Base-by-base conservation (phyloP, 805 yeast species). In the Cyberlindnera euphorbiiphila region DNA sequence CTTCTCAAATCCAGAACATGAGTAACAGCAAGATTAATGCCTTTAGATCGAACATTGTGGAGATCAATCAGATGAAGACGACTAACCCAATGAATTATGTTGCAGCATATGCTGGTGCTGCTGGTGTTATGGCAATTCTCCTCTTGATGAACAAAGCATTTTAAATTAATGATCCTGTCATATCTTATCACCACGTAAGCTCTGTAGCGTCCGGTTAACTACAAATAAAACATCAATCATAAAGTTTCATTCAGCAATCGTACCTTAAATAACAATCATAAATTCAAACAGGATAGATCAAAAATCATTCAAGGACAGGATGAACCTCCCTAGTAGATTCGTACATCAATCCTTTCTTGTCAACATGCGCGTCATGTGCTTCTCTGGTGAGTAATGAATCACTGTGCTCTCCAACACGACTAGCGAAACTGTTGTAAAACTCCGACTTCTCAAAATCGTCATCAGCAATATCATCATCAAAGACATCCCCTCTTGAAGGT, bases 391-490 rank as follows among this genome's bases (percentile, higher is more conserved):
- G 27, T 17, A 33, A 13, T 6, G 24, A 25, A 15, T 24, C 36
- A 22, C 37, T 37, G 14, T 32, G 42, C 16, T 41, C 41, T 16
- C 53, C 59, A 36, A 52, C 58, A 15, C 53, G 42, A 16, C 44
- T 36, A 4, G 47, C 56, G 34, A 48, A 53, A 5, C 24, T 49
- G 27, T 41, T 30, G 30, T 47, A 52, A 18, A 42, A 36, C 4
- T 45, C 51, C 9, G 48, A 29, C 12, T 45, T 38, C 34, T 52
- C 51, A 41, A 47, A 50, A 24, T 52, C 57, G 22, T 53, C 57
- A 25, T 45, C 50, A 17, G 34, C 45, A 10, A 27, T 48, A 38
- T 46, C 57, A 25, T 51, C 52, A 4, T 47, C 46, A 24, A 36
- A 40, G 8, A 37, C 25, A 9, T 42, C 46, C 13, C 39, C 29